phyloP scores from a whole-genome alignment of 176 grass and related monocot species.

The Tillandsia fasciculata region DNA sequence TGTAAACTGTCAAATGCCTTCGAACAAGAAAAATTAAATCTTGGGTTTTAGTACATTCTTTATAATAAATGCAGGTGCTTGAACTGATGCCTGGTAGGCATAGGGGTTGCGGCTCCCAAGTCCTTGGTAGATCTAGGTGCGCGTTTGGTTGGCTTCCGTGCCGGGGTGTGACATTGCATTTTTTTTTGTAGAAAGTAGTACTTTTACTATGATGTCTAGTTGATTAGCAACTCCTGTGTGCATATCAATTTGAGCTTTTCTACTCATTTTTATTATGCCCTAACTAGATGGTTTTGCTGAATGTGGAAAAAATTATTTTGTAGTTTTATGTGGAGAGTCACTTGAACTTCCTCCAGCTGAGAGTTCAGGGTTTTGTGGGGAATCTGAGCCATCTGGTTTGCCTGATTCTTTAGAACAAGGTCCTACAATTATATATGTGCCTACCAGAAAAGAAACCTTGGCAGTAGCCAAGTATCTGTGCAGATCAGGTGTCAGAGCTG shows the following conservation, averaged over 20 bases:
- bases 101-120: too few species aligned
- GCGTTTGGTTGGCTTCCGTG: too few species aligned
- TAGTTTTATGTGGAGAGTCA: conserved; percentile 88
- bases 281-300: neutral
- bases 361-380: conserved; percentile 21
- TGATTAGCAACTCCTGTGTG: too few species aligned
- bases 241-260: neutral
- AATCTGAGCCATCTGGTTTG: conserved; percentile 28
- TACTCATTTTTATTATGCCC: neutral
- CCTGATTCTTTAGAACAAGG: conserved; percentile 47
- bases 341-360: conserved; percentile 25
- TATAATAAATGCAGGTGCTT: neutral
- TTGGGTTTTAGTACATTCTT: too few species aligned
- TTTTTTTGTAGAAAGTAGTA: too few species aligned
- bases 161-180: too few species aligned
- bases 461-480: conserved; percentile 62
- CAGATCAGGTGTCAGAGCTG: conserved; percentile 68
- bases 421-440: conserved; percentile 88
- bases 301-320: conserved; percentile 20
- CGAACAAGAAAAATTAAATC: too few species aligned
- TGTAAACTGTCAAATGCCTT: too few species aligned
- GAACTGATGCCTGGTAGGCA: neutral
- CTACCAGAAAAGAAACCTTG: conserved; percentile 78
- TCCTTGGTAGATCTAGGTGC: too few species aligned
- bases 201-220: too few species aligned